These are phyloP conservation scores for Hymenoscyphus salicellus DNA, from an alignment of 2,329 filamentous ascomycete species.

Conservation along the genomic window DNA sequence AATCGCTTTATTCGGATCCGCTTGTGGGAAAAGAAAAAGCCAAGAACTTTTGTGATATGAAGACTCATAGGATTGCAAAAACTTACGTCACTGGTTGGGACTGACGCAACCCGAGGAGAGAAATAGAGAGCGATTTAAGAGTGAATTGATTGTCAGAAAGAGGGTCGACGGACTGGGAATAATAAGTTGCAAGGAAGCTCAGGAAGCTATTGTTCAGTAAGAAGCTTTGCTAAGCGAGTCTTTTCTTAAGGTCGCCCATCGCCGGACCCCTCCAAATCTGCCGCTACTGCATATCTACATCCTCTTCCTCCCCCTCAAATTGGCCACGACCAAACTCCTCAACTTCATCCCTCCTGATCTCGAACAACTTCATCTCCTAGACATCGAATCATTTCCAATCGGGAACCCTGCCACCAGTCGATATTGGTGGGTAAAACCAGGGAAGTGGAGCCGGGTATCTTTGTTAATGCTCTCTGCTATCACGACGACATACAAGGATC, in stretches of 20 bases:
- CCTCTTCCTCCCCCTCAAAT: background rate
- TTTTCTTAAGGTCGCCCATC: background rate
- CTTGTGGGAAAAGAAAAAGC: slow-evolving; percentile 3
- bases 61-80: background rate
- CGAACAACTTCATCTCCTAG: background rate
- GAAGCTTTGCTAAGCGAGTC: slow-evolving; percentile 1
- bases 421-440: background rate
- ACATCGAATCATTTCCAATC: background rate
- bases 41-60: slow-evolving; percentile 1
- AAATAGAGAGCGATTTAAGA: background rate
- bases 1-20: background rate
- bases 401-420: background rate
- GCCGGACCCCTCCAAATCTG: background rate
- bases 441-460: slow-evolving; percentile 6
- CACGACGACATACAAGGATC: slow-evolving; percentile 10
- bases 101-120: background rate
- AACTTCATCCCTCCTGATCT: background rate
- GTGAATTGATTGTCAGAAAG: background rate
- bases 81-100: background rate
- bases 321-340: background rate
- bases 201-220: background rate
- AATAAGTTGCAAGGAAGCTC: background rate
- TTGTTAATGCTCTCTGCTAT: background rate
- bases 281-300: background rate
- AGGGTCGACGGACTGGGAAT: background rate